phyloP scores from a whole-genome alignment of 2,329 filamentous ascomycete species.

The Epichloe amarillans region DNA sequence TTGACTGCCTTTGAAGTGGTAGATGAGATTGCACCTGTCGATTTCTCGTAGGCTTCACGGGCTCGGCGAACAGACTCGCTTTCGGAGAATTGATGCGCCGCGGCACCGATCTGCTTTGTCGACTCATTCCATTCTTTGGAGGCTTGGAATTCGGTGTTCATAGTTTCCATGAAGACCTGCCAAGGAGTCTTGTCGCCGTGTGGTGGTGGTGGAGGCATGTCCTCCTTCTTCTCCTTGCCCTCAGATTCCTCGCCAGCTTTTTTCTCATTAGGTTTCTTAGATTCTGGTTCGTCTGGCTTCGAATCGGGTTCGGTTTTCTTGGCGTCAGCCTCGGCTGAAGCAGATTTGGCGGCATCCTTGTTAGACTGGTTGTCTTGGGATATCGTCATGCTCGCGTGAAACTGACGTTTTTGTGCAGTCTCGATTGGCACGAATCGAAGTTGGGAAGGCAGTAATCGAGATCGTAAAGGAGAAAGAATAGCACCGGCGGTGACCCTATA shows the following conservation, averaged over 20 bases:
- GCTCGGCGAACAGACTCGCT: slow-evolving; percentile 83
- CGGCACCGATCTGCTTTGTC: slow-evolving; percentile 83
- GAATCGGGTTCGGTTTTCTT: slow-evolving; percentile 24
- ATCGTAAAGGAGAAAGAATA: slow-evolving; percentile 28
- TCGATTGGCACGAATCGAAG: slow-evolving; percentile 20
- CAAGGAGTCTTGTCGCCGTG: slow-evolving; percentile 97
- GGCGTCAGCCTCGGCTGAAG: slow-evolving; percentile 13
- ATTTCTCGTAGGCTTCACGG: slow-evolving; percentile 73
- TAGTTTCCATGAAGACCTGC: slow-evolving; percentile 98
- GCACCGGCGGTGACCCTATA: slow-evolving; percentile 15
- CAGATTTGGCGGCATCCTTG: slow-evolving; percentile 9
- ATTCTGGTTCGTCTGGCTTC: slow-evolving; percentile 27
- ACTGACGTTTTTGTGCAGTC: slow-evolving; percentile 16
- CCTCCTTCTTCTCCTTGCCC: slow-evolving; percentile 43
- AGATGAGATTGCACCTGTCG: slow-evolving; percentile 68
- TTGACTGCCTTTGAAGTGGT: slow-evolving; percentile 73
- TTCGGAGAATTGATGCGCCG: slow-evolving; percentile 82
- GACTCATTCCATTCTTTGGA: slow-evolving; percentile 99
- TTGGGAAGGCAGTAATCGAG: slow-evolving; percentile 28
- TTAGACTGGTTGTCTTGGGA: slow-evolving; percentile 23
- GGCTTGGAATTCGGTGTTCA: slow-evolving; percentile 84
- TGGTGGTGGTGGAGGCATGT: slow-evolving; percentile 75
- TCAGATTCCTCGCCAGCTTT: slow-evolving; percentile 33
- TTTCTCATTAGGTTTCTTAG: slow-evolving; percentile 29
- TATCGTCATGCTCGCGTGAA: slow-evolving; percentile 19